A percentile compares a stretch with the other conserved stretches of the same genome.
Conservation (phyloP, 106 monocot genomes). For the Posidonia australis region DNA sequence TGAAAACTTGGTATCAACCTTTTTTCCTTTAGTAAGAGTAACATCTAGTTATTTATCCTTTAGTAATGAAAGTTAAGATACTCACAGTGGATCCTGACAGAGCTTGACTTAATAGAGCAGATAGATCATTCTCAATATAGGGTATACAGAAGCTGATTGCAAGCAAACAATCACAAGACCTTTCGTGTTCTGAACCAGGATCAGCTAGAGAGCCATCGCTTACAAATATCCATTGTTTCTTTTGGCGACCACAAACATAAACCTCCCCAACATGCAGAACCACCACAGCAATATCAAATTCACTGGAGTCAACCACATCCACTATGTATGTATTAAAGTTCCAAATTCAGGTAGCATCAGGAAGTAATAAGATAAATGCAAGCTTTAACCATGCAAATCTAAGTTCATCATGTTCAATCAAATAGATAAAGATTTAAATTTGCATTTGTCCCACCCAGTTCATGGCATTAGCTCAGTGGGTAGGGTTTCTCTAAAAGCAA, state of each 20-base stretch:
- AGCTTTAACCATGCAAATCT: too few relatives aligned
- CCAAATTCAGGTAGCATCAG: too few relatives aligned
- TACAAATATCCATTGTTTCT: constrained; percentile 86
- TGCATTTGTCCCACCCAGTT: too few relatives aligned
- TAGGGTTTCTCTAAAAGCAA: too few relatives aligned
- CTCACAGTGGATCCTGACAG: constrained; percentile 52
- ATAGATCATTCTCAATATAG: constrained; percentile 29
- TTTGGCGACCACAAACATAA: constrained; percentile 50
- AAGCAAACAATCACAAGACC: constrained; percentile 34
- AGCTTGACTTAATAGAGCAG: constrained; percentile 31
- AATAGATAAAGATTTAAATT: too few relatives aligned
- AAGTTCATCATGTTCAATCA: too few relatives aligned
- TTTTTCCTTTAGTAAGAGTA: too few relatives aligned
- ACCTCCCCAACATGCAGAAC: constrained; percentile 70
- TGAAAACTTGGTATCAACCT: too few relatives aligned
- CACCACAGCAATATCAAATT: constrained; percentile 80
- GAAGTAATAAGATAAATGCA: too few relatives aligned
- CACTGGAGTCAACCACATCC: constrained; percentile 27
- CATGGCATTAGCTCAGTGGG: too few relatives aligned
- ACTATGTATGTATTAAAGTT: too few relatives aligned
- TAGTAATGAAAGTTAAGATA: not conserved
- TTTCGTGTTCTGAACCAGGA: constrained; percentile 21
- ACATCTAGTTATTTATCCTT: too few relatives aligned
- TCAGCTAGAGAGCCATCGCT: constrained; percentile 55
- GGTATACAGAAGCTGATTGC: constrained; percentile 62